A percentile compares a stretch with the other conserved stretches of the same genome.
Evolutionary conservation across 1,284 basidiomycete species (phyloP).

Genomic region (Apiotrichum sp.): DNA sequence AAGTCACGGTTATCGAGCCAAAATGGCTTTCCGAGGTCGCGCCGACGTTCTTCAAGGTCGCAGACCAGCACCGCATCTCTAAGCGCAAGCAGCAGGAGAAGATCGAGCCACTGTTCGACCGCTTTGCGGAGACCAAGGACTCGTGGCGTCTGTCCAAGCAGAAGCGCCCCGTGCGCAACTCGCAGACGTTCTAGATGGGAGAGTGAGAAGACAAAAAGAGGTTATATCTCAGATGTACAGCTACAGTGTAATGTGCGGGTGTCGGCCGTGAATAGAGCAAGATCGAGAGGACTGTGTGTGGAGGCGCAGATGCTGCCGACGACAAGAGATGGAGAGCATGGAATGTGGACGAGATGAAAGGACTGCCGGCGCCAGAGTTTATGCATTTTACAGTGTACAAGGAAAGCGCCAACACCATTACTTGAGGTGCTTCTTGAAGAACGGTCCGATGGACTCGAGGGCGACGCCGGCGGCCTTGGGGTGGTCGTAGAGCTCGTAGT

Average conservation of each 20-base stretch:
- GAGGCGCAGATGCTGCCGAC: too few species aligned
- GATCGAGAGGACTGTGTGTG: too few species aligned
- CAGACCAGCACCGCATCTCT: slow-evolving; percentile 91
- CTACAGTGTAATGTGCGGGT: too few species aligned
- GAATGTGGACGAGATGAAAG: too few species aligned
- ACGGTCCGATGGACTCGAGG: slow-evolving; percentile 1
- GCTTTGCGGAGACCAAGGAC: slow-evolving; percentile 48
- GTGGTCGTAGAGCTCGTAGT: slow-evolving; percentile 11
- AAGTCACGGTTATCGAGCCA: slow-evolving; percentile 89
- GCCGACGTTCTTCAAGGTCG: slow-evolving; percentile 90
- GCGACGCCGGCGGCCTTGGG: not conserved
- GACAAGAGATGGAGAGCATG: too few species aligned
- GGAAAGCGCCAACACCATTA: not conserved
- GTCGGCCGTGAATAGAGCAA: too few species aligned
- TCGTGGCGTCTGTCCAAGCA: slow-evolving; percentile 48
- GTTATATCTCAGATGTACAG: too few species aligned
- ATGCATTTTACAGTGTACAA: not conserved
- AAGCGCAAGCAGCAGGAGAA: slow-evolving; percentile 96
- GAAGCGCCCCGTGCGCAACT: slow-evolving; percentile 41
- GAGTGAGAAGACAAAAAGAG: too few species aligned
- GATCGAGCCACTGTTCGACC: slow-evolving; percentile 67
- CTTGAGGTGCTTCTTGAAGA: slow-evolving; percentile 5
- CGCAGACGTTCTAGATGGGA: slow-evolving; percentile 34
- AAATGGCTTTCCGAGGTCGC: slow-evolving; percentile 99
- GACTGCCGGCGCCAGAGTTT: too few species aligned